Evolutionary conservation across 208 protist species (phyloP), one percentile per base, ranked within the genome.

Genomic region (Vickermania spadyakhi): DNA sequence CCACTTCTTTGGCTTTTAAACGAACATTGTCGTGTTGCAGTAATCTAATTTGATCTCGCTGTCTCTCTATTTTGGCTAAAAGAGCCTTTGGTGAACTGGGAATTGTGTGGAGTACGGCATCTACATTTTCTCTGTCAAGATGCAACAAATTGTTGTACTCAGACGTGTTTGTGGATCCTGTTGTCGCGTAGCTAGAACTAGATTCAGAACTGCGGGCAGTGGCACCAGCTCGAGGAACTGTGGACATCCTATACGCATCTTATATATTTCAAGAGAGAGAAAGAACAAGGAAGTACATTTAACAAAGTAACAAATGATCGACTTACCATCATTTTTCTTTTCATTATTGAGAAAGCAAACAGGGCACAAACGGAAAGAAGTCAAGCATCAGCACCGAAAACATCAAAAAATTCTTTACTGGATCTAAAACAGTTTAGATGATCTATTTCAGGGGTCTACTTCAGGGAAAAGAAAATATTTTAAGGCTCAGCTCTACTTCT

Each of bases 51-150:
- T 87, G 75, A 36, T 90, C 81, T 5, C 77, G 70, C 59, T 88
- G 81, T 14, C 75, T 70, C 29, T 94, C 83, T 14, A 94, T 70
- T 28, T 80, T 79, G 28, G 61, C 66, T 30, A 91, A 13, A 1
- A 93, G 72, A 31, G 87, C 78, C 66, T 78, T 78, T 4, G 82
- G 80, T 1, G 80, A 84, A 59, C 74, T 86, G 11, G 86, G 82
- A 7, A 90, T 65, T 11, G 53, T 42, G 21, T 55, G 31, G 13
- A 88, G 60, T 7, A 82, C 50, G 7, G 60, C 71, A 0, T 71
- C 62, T 13, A 79, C 11, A 45, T 75, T 73, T 1, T 13, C 36
- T 7, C 41, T 11, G 31, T 30, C 36, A 7, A 55, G n/a, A 5
- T 55, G 25, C 14, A n/a, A 13, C 11, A 27, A 7, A 41, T 18